Conservation (phyloP, 192 early-diverging fungal genomes). For the Haplosporangium gracile region DNA sequence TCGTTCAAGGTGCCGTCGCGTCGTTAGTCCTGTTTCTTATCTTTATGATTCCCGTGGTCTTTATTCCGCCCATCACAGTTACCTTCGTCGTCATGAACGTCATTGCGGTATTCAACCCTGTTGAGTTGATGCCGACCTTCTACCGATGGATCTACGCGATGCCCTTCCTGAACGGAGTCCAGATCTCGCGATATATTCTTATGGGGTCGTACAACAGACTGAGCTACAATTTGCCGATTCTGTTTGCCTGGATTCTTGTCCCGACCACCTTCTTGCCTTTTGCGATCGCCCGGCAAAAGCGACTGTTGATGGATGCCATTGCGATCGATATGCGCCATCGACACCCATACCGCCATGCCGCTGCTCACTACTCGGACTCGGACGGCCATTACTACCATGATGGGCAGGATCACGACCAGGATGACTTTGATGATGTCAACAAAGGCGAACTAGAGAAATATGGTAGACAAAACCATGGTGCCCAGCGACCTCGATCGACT, state of each 20-base stretch:
- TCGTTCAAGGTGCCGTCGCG: slow-evolving; percentile 39
- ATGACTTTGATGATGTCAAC: background rate
- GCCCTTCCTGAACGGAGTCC: slow-evolving; percentile 64
- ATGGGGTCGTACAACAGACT: slow-evolving; percentile 58
- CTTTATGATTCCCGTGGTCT: slow-evolving; percentile 31
- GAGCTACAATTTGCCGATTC: slow-evolving; percentile 53
- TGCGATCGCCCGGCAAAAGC: slow-evolving; percentile 49
- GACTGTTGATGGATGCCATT: slow-evolving; percentile 32
- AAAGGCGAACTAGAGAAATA: background rate
- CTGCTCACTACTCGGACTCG: background rate
- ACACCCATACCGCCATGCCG: slow-evolving; percentile 6
- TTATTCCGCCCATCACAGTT: slow-evolving; percentile 33
- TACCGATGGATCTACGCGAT: slow-evolving; percentile 58
- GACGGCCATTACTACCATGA: background rate
- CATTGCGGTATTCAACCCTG: slow-evolving; percentile 49
- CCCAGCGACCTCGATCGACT: background rate
- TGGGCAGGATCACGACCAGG: background rate
- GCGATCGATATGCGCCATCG: slow-evolving; percentile 10
- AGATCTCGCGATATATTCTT: slow-evolving; percentile 53
- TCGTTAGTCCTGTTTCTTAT: slow-evolving; percentile 49
- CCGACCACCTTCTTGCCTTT: slow-evolving; percentile 42
- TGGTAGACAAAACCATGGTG: background rate
- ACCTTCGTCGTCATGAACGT: slow-evolving; percentile 59
- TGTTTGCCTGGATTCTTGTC: slow-evolving; percentile 58
- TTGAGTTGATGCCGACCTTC: slow-evolving; percentile 57